These are phyloP conservation scores for Linderniella brevidens DNA, from an alignment of 257 asterid genomes.

Conservation along the genomic window DNA sequence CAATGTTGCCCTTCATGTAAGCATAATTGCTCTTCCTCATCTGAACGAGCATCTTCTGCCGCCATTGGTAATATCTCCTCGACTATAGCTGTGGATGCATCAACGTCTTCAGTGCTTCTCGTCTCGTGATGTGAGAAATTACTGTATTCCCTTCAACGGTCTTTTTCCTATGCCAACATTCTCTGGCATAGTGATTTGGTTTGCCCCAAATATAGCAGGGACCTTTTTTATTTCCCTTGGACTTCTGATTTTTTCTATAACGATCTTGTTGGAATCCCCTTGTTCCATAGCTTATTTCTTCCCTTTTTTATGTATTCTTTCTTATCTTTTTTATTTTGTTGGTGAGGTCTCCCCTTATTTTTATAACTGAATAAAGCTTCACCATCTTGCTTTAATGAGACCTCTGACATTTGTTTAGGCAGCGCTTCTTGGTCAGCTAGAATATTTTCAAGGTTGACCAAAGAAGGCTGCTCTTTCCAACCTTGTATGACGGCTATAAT, in stretches of 20 bases:
- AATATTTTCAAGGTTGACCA: background rate
- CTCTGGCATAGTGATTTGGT: background rate
- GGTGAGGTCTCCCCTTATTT: constrained; percentile 5
- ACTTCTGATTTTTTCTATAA: constrained; percentile 1
- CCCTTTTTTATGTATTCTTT: constrained; percentile 3
- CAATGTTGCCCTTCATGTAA: too few relatives aligned
- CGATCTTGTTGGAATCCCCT: constrained; percentile 2
- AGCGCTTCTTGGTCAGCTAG: background rate
- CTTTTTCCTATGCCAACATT: constrained; percentile 5
- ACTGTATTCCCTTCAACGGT: constrained; percentile 3
- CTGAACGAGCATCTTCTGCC: too few relatives aligned
- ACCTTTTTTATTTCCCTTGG: too few relatives aligned
- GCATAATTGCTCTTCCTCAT: too few relatives aligned
- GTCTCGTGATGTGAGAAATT: constrained; percentile 3
- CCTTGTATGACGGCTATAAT: background rate
- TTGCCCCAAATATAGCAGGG: too few relatives aligned
- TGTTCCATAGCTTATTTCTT: constrained; percentile 3
- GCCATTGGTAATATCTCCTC: too few relatives aligned
- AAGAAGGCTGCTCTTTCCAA: background rate
- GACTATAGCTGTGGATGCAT: constrained; percentile 1
- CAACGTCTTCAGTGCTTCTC: constrained; percentile 6
- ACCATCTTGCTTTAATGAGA: background rate
- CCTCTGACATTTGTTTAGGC: background rate
- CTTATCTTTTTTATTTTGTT: background rate
- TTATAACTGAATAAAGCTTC: background rate